Evolutionary conservation across 257 asterid species (phyloP).

Genomic region (Thymus mandschuricus): DNA sequence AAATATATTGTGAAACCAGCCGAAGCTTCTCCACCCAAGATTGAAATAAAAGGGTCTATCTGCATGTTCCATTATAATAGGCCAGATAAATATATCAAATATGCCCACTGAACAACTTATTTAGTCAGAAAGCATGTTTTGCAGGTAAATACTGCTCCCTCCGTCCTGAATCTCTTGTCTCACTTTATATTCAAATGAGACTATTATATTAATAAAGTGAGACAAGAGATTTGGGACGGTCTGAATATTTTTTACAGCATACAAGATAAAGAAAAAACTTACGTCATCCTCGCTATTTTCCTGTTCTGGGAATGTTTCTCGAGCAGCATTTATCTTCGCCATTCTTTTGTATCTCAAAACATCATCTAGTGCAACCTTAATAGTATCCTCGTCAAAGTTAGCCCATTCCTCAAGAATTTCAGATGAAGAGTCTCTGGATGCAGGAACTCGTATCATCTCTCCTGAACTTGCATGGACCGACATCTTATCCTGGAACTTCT

Average conservation of each 20-base stretch:
- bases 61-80: conserved; percentile 3
- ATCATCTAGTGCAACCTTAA: conserved; percentile 68
- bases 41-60: conserved; percentile 3
- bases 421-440: conserved; percentile 37
- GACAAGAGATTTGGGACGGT: too few species aligned
- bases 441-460: conserved; percentile 40
- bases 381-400: conserved; percentile 62
- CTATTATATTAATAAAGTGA: too few species aligned
- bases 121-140: conserved; percentile 19
- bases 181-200: too few species aligned
- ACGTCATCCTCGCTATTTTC: conserved; percentile 50
- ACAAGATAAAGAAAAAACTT: conserved; percentile 37
- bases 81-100: conserved; percentile 13
- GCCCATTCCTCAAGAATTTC: conserved; percentile 61
- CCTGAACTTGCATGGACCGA: conserved; percentile 43
- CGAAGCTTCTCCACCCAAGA: conserved; percentile 28
- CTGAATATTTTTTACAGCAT: neutral
- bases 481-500: conserved; percentile 52
- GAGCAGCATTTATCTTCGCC: conserved; percentile 53
- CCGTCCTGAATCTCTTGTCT: too few species aligned
- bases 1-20: conserved; percentile 31
- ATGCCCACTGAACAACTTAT: conserved; percentile 7
- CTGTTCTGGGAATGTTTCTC: conserved; percentile 34
- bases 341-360: conserved; percentile 59
- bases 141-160: neutral